Conservation (phyloP, 495 filamentous ascomycete species). For the Trichocladium uniseriatum region DNA sequence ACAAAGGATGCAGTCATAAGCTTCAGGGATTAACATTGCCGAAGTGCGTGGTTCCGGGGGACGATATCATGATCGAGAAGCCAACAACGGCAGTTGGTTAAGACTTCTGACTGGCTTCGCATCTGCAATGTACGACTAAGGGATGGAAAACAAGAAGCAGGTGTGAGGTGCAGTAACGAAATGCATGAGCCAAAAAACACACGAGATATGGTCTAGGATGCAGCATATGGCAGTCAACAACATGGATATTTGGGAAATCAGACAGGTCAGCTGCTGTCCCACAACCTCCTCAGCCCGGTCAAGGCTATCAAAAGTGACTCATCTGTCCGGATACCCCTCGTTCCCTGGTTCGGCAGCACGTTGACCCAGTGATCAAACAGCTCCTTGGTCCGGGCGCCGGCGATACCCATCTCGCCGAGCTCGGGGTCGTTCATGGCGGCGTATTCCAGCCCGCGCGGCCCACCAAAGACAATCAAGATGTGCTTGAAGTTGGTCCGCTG, state of each 20-base stretch:
- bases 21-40: not conserved
- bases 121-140: too few relatives aligned
- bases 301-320: slow-evolving; percentile 67
- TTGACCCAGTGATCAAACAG: slow-evolving; percentile 75
- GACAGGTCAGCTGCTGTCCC: slow-evolving; percentile 28
- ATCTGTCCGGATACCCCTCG: slow-evolving; percentile 66
- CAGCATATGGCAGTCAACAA: not conserved
- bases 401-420: slow-evolving; percentile 46
- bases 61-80: not conserved
- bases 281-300: slow-evolving; percentile 48
- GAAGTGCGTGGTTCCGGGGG: not conserved
- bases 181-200: too few relatives aligned
- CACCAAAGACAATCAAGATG: slow-evolving; percentile 62
- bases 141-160: too few relatives aligned
- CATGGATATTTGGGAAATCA: not conserved
- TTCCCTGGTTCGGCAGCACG: slow-evolving; percentile 62
- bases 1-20: not conserved
- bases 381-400: slow-evolving; percentile 45
- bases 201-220: not conserved
- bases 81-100: not conserved
- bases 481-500: slow-evolving; percentile 50
- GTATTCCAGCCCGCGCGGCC: slow-evolving; percentile 60
- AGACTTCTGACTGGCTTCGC: not conserved
- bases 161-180: too few relatives aligned
- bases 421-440: slow-evolving; percentile 56